These are phyloP conservation scores for Mollisiaceae sp. DNA, from an alignment of 2,329 filamentous ascomycete genomes.

Conservation along the genomic window DNA sequence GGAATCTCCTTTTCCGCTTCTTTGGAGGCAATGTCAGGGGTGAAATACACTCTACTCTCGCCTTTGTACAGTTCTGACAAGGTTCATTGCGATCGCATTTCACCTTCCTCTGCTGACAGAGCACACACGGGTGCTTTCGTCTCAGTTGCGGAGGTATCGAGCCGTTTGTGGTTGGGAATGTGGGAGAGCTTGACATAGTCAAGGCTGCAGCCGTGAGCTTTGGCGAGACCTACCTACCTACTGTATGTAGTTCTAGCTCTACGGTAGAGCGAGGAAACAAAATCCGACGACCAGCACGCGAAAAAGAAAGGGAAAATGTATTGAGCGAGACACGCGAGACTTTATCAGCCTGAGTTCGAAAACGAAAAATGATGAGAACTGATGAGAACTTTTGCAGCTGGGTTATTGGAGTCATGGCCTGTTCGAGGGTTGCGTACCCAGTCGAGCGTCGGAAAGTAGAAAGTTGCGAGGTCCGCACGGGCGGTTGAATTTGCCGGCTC, in stretches of 20 bases:
- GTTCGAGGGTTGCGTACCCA: too few relatives aligned
- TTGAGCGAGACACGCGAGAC: background rate
- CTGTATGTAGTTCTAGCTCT: too few relatives aligned
- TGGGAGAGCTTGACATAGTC: constrained; percentile 5
- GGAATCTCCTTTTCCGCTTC: constrained; percentile 36
- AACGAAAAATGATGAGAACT: background rate
- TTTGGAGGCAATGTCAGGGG: constrained; percentile 31
- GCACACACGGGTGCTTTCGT: constrained; percentile 36
- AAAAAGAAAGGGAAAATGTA: constrained; percentile 1
- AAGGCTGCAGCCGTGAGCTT: background rate
- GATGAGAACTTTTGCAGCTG: background rate
- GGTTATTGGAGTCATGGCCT: background rate
- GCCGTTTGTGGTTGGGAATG: background rate
- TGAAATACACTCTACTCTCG: constrained; percentile 35
- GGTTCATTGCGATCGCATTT: constrained; percentile 39
- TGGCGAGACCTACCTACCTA: background rate
- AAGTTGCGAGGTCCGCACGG: background rate
- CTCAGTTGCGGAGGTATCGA: constrained; percentile 5
- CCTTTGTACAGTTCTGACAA: constrained; percentile 37
- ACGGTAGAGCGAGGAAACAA: background rate
- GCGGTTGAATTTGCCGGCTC: background rate
- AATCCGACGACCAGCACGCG: background rate
- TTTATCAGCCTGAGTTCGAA: background rate
- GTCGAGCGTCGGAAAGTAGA: background rate
- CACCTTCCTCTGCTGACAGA: constrained; percentile 40